Evolutionary conservation across 805 yeast genomes (phyloP), one percentile per base, ranked within the genome.

Genomic region (Hanseniaspora thailandica): DNA sequence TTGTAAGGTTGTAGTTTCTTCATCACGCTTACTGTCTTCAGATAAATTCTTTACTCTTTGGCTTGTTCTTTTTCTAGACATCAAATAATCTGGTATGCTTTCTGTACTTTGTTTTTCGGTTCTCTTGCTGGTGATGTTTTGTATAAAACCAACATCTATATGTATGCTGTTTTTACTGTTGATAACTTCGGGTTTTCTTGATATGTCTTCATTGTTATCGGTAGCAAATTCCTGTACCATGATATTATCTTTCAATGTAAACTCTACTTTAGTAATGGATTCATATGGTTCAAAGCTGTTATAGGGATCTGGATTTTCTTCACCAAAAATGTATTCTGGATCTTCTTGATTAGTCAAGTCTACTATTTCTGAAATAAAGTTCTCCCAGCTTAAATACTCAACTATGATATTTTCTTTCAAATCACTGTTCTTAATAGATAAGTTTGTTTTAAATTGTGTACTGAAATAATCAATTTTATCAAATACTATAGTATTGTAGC

Each of bases 251-350:
- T 25, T 41, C 19, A 41, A 7, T 4, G 46, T 26, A 30, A 48
- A 48, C 13, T 23, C 39, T 4, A 48, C 41, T 20, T 33, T 41
- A 10, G 52, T 31, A 12, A 48, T 40, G 19, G 52, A 28, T 17
- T 41, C 52, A 33, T 48, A 44, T 20, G 43, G 26, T 22, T 33
- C 40, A 13, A 48, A 33, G 10, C 13, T 13, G 22, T 41, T 48
- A 25, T 48, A 48, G 3, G 52, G 52, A 25, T 48, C 52, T 10
- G 52, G 52, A 25, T 48, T 48, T 36, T 48, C 52, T 19, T 48
- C 30, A 23, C 36, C 44, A 41, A 40, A 48, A 17, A 40, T 25
- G 17, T 40, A 48, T 6, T n/a, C 34, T 9, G 7, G 15, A 12
- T 22, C 19, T 17, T 48, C 52, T 12, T 36, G 31, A 23, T 30